Evolutionary conservation across 2,329 filamentous ascomycete species (phyloP).

Genomic region (Pestalotiopsis sp.): DNA sequence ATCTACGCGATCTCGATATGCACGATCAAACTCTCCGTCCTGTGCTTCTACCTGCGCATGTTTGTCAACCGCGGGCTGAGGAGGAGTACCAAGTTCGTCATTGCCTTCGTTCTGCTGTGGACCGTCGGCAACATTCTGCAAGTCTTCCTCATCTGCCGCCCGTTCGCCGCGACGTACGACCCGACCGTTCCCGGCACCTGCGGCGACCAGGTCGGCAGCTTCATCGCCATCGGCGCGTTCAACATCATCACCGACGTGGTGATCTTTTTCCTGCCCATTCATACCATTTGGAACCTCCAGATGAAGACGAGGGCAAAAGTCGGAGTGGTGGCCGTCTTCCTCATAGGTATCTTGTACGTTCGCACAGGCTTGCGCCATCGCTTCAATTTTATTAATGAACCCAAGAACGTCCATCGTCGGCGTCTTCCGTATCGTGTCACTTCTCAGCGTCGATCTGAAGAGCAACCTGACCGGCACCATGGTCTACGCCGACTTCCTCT

Average conservation of each 20-base stretch:
- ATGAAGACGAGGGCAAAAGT: slow-evolving; percentile 32
- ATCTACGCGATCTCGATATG: slow-evolving; percentile 26
- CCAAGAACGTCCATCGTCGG: slow-evolving; percentile 25
- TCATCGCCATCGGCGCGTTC: slow-evolving; percentile 40
- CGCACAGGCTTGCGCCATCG: not conserved
- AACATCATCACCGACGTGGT: slow-evolving; percentile 41
- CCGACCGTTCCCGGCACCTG: slow-evolving; percentile 31
- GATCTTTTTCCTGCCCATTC: slow-evolving; percentile 39
- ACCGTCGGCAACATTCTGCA: slow-evolving; percentile 25
- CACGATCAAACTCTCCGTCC: slow-evolving; percentile 32
- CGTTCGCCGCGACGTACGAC: slow-evolving; percentile 24
- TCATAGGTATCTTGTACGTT: slow-evolving; percentile 28
- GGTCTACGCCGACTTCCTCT: slow-evolving; percentile 26
- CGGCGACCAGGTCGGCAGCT: slow-evolving; percentile 36
- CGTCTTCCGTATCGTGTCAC: slow-evolving; percentile 23
- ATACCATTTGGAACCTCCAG: slow-evolving; percentile 37
- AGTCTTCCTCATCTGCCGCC: slow-evolving; percentile 28
- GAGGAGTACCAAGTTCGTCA: slow-evolving; percentile 28
- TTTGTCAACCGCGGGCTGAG: slow-evolving; percentile 16
- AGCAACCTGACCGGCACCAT: slow-evolving; percentile 25
- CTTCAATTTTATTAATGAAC: not conserved
- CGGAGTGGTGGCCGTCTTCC: slow-evolving; percentile 30
- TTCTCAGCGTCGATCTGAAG: slow-evolving; percentile 26
- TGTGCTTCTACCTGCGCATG: slow-evolving; percentile 31
- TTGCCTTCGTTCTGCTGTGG: slow-evolving; percentile 33